A percentile compares a stretch with the other conserved stretches of the same genome.
Conservation (phyloP, 2,329 filamentous ascomycete genomes). For the Verticillium dahliae region DNA sequence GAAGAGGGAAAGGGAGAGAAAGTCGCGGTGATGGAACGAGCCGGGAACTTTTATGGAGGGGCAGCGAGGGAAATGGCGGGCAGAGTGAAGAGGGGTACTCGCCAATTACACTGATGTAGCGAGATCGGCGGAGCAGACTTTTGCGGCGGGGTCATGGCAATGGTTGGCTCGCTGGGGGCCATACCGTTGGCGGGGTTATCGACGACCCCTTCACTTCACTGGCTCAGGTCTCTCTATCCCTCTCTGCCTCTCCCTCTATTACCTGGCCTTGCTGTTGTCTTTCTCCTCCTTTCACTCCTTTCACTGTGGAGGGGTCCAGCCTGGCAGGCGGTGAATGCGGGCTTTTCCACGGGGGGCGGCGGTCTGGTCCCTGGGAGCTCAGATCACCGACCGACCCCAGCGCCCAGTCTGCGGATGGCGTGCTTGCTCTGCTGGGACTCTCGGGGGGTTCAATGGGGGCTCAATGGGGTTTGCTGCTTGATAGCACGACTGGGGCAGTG, state of each 20-base stretch:
- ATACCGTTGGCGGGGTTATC: background rate
- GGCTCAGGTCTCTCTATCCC: background rate
- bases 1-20: conserved; percentile 5
- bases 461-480: background rate
- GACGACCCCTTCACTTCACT: background rate
- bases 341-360: background rate
- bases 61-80: conserved; percentile 7
- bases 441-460: background rate
- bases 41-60: background rate
- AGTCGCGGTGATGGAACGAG: background rate
- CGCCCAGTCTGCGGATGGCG: background rate
- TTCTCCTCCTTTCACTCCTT: background rate
- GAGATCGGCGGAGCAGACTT: background rate
- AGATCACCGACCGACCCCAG: background rate
- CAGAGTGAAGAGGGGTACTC: conserved; percentile 1
- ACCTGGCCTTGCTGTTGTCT: background rate
- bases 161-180: background rate
- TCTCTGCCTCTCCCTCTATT: background rate
- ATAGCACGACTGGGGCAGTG: background rate
- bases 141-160: background rate
- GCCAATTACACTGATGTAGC: background rate
- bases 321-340: background rate
- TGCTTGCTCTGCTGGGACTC: background rate
- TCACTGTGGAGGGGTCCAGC: background rate
- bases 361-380: background rate